These are phyloP conservation scores for Neonectria neomacrospora DNA, from an alignment of 2,329 filamentous ascomycete genomes.

Conservation along the genomic window DNA sequence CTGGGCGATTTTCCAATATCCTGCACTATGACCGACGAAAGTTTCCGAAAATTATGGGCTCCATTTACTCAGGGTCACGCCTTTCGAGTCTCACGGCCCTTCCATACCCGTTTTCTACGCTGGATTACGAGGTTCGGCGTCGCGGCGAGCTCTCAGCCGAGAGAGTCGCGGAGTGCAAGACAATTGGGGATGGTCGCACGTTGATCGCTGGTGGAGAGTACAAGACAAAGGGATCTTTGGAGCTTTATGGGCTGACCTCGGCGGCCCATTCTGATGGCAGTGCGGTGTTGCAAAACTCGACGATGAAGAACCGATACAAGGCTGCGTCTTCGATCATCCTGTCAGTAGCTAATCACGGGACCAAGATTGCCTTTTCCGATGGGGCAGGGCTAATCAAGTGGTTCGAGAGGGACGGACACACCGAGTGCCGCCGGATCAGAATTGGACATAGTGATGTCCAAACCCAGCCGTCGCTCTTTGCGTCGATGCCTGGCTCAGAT, in stretches of 20 bases:
- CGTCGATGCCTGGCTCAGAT: slow-evolving; percentile 64
- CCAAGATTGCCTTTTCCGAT: slow-evolving; percentile 84
- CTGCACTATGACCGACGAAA: slow-evolving; percentile 89
- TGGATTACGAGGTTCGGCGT: slow-evolving; percentile 68
- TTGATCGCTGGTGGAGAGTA: slow-evolving; percentile 89
- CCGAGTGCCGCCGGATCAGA: slow-evolving; percentile 64
- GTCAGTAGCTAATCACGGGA: slow-evolving; percentile 83
- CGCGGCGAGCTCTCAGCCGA: slow-evolving; percentile 65
- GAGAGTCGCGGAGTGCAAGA: slow-evolving; percentile 65
- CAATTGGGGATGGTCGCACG: slow-evolving; percentile 66
- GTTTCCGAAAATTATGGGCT: slow-evolving; percentile 80
- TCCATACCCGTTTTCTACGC: slow-evolving; percentile 73
- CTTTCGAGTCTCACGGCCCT: slow-evolving; percentile 78
- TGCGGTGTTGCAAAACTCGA: slow-evolving; percentile 55
- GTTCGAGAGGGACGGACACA: slow-evolving; percentile 86
- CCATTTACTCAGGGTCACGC: slow-evolving; percentile 84
- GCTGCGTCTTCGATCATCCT: slow-evolving; percentile 84
- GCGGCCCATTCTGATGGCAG: slow-evolving; percentile 43
- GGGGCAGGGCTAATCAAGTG: slow-evolving; percentile 87
- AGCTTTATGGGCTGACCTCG: slow-evolving; percentile 76
- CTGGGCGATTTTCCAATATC: slow-evolving; percentile 88
- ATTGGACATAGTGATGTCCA: slow-evolving; percentile 65
- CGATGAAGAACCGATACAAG: slow-evolving; percentile 83
- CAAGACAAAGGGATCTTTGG: slow-evolving; percentile 88
- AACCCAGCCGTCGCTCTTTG: slow-evolving; percentile 62